Evolutionary conservation across 2,329 filamentous ascomycete genomes (phyloP).

Genomic region (Apiospora pterosperma): DNA sequence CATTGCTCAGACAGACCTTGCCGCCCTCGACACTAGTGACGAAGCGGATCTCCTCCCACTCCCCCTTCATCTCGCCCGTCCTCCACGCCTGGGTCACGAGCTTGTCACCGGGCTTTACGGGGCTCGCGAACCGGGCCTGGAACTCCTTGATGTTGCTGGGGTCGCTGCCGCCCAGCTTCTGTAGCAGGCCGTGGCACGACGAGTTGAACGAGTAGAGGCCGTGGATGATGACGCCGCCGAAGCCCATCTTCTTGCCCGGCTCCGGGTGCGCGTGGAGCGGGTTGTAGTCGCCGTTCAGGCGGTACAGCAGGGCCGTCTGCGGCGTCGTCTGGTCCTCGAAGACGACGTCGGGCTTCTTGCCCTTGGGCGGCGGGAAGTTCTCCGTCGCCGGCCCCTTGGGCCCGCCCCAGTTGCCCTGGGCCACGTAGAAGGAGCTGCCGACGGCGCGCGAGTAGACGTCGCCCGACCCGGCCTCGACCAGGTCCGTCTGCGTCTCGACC

Average conservation of each 20-base stretch:
- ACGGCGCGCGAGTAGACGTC: slow-evolving; percentile 70
- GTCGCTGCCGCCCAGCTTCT: slow-evolving; percentile 70
- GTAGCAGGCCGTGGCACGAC: slow-evolving; percentile 68
- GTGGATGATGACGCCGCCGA: slow-evolving; percentile 85
- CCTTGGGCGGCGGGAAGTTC: slow-evolving; percentile 74
- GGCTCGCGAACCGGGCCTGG: slow-evolving; percentile 82
- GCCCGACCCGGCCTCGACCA: slow-evolving; percentile 66
- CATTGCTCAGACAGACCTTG: slow-evolving; percentile 85
- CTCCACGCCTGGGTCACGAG: slow-evolving; percentile 79
- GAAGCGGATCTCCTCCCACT: slow-evolving; percentile 82
- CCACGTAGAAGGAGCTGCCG: slow-evolving; percentile 75
- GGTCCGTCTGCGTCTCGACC: slow-evolving; percentile 72
- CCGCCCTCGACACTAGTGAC: slow-evolving; percentile 73
- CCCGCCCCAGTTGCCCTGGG: slow-evolving; percentile 78
- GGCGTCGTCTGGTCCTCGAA: slow-evolving; percentile 67
- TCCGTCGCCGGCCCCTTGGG: slow-evolving; percentile 82
- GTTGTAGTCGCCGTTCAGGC: slow-evolving; percentile 92
- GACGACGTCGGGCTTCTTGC: slow-evolving; percentile 65
- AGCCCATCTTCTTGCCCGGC: slow-evolving; percentile 85
- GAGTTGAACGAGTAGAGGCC: slow-evolving; percentile 87
- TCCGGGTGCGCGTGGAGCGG: slow-evolving; percentile 85
- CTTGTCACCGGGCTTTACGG: slow-evolving; percentile 80
- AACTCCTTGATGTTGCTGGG: slow-evolving; percentile 83
- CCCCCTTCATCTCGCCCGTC: slow-evolving; percentile 63
- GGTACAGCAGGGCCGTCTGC: slow-evolving; percentile 74